Conservation (phyloP, 2,329 filamentous ascomycete species). For the Cercospora canescens region DNA sequence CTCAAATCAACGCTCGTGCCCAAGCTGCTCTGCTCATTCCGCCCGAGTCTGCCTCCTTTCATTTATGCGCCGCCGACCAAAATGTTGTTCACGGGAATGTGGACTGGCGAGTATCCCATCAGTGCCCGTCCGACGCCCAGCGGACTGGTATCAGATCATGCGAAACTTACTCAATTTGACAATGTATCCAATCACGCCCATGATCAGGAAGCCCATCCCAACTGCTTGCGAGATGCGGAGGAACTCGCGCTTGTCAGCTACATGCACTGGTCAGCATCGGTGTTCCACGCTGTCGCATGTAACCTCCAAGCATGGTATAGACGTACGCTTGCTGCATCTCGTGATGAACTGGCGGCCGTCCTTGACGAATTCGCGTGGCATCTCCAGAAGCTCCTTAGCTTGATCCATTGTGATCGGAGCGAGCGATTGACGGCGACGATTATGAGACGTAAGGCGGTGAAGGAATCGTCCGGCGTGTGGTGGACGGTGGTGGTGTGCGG, state of each 20-base stretch:
- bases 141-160: neutral
- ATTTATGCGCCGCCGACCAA: constrained; percentile 65
- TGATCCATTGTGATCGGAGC: constrained; percentile 50
- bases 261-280: constrained; percentile 1
- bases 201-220: constrained; percentile 68
- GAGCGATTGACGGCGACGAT: neutral
- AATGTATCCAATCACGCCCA: constrained; percentile 69
- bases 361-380: constrained; percentile 64
- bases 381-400: constrained; percentile 69
- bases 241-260: constrained; percentile 60
- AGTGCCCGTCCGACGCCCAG: neutral
- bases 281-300: neutral
- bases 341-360: constrained; percentile 53
- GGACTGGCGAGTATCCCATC: constrained; percentile 46
- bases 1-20: neutral
- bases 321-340: constrained; percentile 50
- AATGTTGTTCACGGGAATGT: constrained; percentile 71
- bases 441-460: neutral
- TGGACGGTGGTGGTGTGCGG: neutral
- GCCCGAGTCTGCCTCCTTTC: neutral
- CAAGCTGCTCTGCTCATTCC: neutral
- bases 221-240: constrained; percentile 64
- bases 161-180: constrained; percentile 63
- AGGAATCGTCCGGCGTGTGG: neutral
- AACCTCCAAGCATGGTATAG: neutral